Conservation (phyloP, 371 early-diverging fungal genomes). For the Lichtheimia corymbifera region DNA sequence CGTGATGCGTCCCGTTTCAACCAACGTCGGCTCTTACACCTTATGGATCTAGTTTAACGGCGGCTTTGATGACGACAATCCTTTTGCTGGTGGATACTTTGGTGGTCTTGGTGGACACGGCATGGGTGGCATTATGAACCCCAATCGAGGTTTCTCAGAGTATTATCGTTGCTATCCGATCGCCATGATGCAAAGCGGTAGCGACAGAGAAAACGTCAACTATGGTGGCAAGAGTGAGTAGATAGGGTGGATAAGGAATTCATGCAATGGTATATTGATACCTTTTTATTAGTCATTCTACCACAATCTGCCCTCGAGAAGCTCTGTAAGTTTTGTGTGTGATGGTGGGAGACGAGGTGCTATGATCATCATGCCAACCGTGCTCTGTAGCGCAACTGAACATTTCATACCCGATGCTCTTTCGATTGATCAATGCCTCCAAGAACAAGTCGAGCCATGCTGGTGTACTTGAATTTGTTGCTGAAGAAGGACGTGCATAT, state of each 20-base stretch:
- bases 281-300: constrained; percentile 66
- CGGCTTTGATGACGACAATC: constrained; percentile 32
- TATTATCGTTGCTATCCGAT: constrained; percentile 80
- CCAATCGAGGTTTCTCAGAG: constrained; percentile 58
- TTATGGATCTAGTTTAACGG: constrained; percentile 17
- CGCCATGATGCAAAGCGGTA: constrained; percentile 76
- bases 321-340: constrained; percentile 56
- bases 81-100: constrained; percentile 31
- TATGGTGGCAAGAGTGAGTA: constrained; percentile 83
- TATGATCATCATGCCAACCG: not conserved
- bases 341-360: not conserved
- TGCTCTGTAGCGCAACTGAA: constrained; percentile 69
- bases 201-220: constrained; percentile 76
- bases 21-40: too few relatives aligned
- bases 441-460: constrained; percentile 79
- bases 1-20: too few relatives aligned
- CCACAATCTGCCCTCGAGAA: constrained; percentile 90
- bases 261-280: not conserved
- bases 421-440: constrained; percentile 69
- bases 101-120: constrained; percentile 27
- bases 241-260: too few relatives aligned
- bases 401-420: constrained; percentile 93
- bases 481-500: constrained; percentile 95
- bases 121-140: constrained; percentile 36
- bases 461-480: constrained; percentile 99